Evolutionary conservation across 192 early-diverging fungal genomes (phyloP).

Genomic region (Borealophlyctis nickersoniae): DNA sequence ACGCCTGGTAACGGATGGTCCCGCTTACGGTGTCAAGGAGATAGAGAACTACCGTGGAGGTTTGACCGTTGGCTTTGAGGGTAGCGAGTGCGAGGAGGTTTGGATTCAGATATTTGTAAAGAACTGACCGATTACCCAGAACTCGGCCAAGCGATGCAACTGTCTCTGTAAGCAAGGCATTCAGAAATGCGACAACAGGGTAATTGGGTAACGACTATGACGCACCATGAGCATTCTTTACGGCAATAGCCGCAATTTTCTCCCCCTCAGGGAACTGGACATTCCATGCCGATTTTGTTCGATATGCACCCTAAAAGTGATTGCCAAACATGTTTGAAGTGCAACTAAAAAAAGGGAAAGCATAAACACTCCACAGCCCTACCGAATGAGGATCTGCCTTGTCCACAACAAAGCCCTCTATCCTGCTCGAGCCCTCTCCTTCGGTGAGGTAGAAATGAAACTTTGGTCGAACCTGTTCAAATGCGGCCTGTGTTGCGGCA

Average conservation of each 20-base stretch:
- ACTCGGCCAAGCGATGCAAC: constrained; percentile 90
- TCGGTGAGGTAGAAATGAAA: constrained; percentile 68
- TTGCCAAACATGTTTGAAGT: not conserved
- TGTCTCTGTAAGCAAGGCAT: constrained; percentile 38
- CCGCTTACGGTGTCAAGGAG: constrained; percentile 89
- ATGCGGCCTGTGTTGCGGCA: constrained; percentile 42
- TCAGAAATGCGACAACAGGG: not conserved
- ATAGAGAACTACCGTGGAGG: constrained; percentile 62
- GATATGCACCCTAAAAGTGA: constrained; percentile 23
- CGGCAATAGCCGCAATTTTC: constrained; percentile 35
- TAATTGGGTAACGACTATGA: not conserved
- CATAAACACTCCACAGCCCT: not conserved
- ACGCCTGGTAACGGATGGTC: constrained; percentile 67
- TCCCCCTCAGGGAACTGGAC: constrained; percentile 36
- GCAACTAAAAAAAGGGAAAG: constrained; percentile 1
- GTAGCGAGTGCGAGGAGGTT: constrained; percentile 79
- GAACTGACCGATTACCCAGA: constrained; percentile 88
- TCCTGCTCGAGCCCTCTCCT: constrained; percentile 35
- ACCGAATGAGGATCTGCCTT: constrained; percentile 6
- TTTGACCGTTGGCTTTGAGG: constrained; percentile 23
- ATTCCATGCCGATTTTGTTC: constrained; percentile 28
- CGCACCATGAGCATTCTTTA: constrained; percentile 16
- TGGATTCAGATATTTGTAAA: constrained; percentile 99
- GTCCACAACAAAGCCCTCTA: constrained; percentile 49
- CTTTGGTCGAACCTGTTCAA: constrained; percentile 50